Percentiles rank a stretch among this genome's conserved stretches.
Conservation (phyloP, 352 stramenopile species). For the Phytophthora palmivora region DNA sequence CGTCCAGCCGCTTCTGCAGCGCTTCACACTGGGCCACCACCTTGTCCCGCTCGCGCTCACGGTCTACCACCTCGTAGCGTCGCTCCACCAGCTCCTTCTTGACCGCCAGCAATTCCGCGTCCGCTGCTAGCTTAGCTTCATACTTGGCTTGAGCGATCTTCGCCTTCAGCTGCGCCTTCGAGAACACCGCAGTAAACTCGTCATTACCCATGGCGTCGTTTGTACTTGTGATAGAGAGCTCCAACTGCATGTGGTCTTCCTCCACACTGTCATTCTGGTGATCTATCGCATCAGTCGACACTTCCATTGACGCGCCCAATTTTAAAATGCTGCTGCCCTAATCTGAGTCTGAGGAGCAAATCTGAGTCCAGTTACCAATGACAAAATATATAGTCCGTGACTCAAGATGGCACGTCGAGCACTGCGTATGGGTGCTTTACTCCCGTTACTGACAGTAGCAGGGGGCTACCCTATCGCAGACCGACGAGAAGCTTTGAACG, state of each 20-base stretch:
- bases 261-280: not conserved
- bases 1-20: slow-evolving; percentile 48
- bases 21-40: slow-evolving; percentile 19
- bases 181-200: slow-evolving; percentile 45
- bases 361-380: not conserved
- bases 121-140: slow-evolving; percentile 56
- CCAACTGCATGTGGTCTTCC: not conserved
- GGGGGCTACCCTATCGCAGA: slow-evolving; percentile 16
- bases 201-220: not conserved
- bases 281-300: slow-evolving; percentile 11
- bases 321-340: not conserved
- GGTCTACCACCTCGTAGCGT: slow-evolving; percentile 44
- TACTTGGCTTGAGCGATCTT: slow-evolving; percentile 65
- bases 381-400: no score
- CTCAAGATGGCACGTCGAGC: slow-evolving; percentile 5
- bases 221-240: slow-evolving; percentile 1
- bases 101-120: slow-evolving; percentile 52
- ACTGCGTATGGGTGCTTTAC: slow-evolving; percentile 21
- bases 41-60: slow-evolving; percentile 34
- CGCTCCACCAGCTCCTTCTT: slow-evolving; percentile 56
- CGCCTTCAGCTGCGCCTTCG: slow-evolving; percentile 52
- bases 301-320: no score
- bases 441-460: slow-evolving; percentile 30
- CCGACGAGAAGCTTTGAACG: slow-evolving; percentile 16
- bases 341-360: not conserved